Conservation (phyloP, 495 filamentous ascomycete genomes). For the Aspergillus coremiiformis region DNA sequence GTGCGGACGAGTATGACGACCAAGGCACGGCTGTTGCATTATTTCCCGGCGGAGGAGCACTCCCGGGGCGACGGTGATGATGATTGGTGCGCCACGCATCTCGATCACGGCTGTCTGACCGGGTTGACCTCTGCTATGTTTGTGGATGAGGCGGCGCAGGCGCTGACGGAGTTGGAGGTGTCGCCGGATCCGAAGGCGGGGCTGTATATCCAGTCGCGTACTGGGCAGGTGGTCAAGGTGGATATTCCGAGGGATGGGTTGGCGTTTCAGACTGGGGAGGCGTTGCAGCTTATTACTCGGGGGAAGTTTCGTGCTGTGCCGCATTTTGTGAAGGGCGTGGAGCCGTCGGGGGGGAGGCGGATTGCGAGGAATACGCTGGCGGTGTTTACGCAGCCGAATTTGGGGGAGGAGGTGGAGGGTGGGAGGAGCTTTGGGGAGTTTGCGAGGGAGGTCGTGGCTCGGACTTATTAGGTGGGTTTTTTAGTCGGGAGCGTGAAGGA, state of each 20-base stretch:
- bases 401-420: constrained; percentile 72
- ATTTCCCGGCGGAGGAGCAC: constrained; percentile 55
- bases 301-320: constrained; percentile 91
- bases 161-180: constrained; percentile 56
- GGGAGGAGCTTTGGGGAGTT: constrained; percentile 80
- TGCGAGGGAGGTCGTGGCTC: constrained; percentile 73
- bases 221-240: constrained; percentile 71
- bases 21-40: constrained; percentile 89
- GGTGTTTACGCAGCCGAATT: constrained; percentile 94
- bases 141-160: constrained; percentile 59
- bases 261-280: constrained; percentile 93
- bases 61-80: too few species aligned
- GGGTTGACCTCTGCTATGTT: constrained; percentile 96
- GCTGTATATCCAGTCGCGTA: constrained; percentile 84
- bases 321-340: constrained; percentile 81
- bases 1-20: constrained; percentile 80
- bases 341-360: constrained; percentile 30
- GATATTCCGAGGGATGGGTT: constrained; percentile 85
- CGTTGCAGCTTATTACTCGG: constrained; percentile 77
- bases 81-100: constrained; percentile 93
- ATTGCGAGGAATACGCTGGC: constrained; percentile 90
- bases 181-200: constrained; percentile 80
- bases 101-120: constrained; percentile 89
- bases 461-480: constrained; percentile 50
- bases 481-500: background rate